phyloP scores from a whole-genome alignment of 140 eudicot species.

The Stevia rebaudiana region DNA sequence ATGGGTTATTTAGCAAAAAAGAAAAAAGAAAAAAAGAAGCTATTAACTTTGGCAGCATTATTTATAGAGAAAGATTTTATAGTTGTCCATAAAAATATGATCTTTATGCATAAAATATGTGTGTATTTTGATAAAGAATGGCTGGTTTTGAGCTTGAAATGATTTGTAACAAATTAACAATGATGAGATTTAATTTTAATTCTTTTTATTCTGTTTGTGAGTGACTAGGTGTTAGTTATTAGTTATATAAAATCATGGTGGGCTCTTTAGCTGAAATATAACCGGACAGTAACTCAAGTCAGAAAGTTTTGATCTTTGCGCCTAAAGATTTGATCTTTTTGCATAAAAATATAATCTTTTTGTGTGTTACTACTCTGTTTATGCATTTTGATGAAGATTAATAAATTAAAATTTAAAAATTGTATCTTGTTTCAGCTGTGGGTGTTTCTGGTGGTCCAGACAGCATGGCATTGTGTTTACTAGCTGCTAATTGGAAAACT shows the following conservation, averaged over 20 bases:
- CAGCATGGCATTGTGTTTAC: conserved; percentile 78
- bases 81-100: neutral
- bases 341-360: neutral
- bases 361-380: neutral
- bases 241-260: neutral
- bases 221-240: neutral
- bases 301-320: conserved; percentile 1
- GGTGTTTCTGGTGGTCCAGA: conserved; percentile 98
- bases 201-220: neutral
- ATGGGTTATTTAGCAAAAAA: conserved; percentile 1
- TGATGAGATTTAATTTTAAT: neutral
- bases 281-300: neutral
- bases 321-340: conserved; percentile 1
- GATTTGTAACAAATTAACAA: neutral
- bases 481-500: conserved; percentile 69
- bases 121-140: neutral
- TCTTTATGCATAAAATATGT: neutral
- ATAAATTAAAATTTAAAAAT: neutral
- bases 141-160: conserved; percentile 1
- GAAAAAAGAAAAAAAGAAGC: neutral
- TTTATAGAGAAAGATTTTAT: neutral
- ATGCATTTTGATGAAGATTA: neutral
- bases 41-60: neutral
- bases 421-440: conserved; percentile 49
- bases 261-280: neutral